Evolutionary conservation across 805 yeast species (phyloP), one percentile per base, ranked within the genome.

Genomic region (Lipomyces starkeyi): DNA sequence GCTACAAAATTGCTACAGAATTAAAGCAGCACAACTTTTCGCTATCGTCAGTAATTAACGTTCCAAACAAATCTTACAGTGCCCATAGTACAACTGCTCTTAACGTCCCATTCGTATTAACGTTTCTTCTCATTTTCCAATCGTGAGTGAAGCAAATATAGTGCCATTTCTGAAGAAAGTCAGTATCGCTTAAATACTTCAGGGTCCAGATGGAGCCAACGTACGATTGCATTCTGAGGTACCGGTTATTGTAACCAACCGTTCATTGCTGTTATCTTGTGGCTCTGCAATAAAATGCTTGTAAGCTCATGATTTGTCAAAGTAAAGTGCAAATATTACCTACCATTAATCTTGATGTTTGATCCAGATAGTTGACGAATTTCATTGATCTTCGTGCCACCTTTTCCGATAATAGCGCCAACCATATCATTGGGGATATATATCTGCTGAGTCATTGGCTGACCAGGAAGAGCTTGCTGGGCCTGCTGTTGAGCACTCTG

Each of bases 371-470:
- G 82, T 67, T 87, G 88, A 70, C 94, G 84, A 61, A 92, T 88
- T 70, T 90, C 91, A 74, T 88, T 89, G 67, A 92, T 88, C 73
- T 88, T 90, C 74, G 89, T 87, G 22, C 97, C 97, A 52, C 92
- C 91, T 78, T 88, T 91, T 0, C 97, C 97, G 68, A 92, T 92
- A 34, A 92, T 88, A 53, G 91, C 86, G 0, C 97, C 97, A 53
- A 92, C 93, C 77, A 84, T 89, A 49, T 86, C 86, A 75, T 88
- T 88, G 29, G 96, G 93, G 57, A 92, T 91, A 72, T 80, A 88
- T 2, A 91, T 82, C 68, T 89, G 93, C 77, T 90, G 91, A 64
- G 87, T 84, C 63, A 85, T 40, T 8, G 73, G 67, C 29, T 68
- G 72, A 7, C 72, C 72, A 1, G 72, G 71, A 1, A 63, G 58